Evolutionary conservation across 495 filamentous ascomycete species (phyloP), one percentile per base, ranked within the genome.

Genomic region (Neurospora sp.): DNA sequence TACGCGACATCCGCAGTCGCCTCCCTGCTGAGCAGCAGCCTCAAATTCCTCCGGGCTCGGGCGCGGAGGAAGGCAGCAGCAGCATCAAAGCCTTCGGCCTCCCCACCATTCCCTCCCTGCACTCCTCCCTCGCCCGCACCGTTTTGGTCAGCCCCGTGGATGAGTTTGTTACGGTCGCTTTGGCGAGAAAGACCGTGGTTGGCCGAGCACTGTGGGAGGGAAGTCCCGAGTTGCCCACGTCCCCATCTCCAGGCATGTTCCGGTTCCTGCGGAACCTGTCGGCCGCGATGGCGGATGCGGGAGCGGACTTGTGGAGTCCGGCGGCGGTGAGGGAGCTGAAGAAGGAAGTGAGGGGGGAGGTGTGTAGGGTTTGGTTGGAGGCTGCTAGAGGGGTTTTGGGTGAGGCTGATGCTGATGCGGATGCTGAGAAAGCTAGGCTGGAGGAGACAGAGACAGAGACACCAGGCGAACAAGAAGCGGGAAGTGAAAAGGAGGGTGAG

Each of bases 281-380:
- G 9, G 79, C 81, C 44, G 82, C 85, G 1, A 96, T 99, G 94
- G 86, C 86, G 42, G 81, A 83, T 14, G 83, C 83, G 10, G 96
- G 96, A 1, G 81, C 83, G 40, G 96, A 98, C 76, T 79, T 98
- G 9, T 99, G 96, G 96, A 94, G 90, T 71, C 87, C 89, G 3
- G 86, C 85, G 3, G 92, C 92, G 0, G 87, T 94, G 0, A 75
- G 76, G 9, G 82, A 84, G 3, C 76, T 98, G 61, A 96, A 95
- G 81, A 72, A 73, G 9, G 71, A 80, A 40, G 76, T 93, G 14
- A 76, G 84, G 17, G 79, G 78, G 48, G 82, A 84, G 69, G 74
- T 92, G 44, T 81, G 77, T 39, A 76, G 76, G 69, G 72, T 75
- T 1, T 87, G 81, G 86, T 73, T 77, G 35, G 77, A 82, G 68